These are phyloP conservation scores for Magnusiomyces ingens DNA, from an alignment of 1,139 yeast genomes.

Conservation along the genomic window DNA sequence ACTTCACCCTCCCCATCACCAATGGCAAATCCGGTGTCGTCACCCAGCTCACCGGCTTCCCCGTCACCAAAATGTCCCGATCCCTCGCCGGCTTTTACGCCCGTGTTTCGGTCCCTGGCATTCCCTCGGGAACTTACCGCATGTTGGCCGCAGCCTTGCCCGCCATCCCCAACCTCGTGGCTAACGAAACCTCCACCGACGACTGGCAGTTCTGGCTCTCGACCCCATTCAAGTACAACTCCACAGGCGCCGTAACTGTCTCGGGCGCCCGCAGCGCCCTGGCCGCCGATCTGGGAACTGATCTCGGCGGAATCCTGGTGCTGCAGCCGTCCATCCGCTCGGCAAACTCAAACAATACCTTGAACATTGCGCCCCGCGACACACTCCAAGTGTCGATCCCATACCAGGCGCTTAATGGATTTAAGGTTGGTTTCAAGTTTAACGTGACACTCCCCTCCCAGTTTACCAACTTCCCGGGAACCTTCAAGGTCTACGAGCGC, in stretches of 20 bases:
- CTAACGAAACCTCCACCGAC: conserved; percentile 1
- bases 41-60: conserved; percentile 5
- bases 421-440: conserved; percentile 8
- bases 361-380: conserved; percentile 10
- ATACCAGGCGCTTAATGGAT: conserved; percentile 1
- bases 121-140: conserved; percentile 11
- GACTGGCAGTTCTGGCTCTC: conserved; percentile 11
- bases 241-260: background rate
- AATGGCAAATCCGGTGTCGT: conserved; percentile 11
- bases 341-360: background rate
- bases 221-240: conserved; percentile 6
- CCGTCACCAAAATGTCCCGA: conserved; percentile 10
- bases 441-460: conserved; percentile 9
- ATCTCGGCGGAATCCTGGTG: conserved; percentile 3
- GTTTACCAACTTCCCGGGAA: conserved; percentile 9
- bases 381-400: conserved; percentile 8
- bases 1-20: conserved; percentile 9
- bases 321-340: background rate
- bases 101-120: conserved; percentile 4
- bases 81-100: conserved; percentile 7
- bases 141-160: conserved; percentile 12
- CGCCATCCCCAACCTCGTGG: conserved; percentile 6
- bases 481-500: conserved; percentile 7
- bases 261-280: conserved; percentile 1
- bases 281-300: conserved; percentile 6